Evolutionary conservation across 1,284 basidiomycete genomes (phyloP), one percentile per base, ranked within the genome.

Genomic region (Ustilago trichophora): DNA sequence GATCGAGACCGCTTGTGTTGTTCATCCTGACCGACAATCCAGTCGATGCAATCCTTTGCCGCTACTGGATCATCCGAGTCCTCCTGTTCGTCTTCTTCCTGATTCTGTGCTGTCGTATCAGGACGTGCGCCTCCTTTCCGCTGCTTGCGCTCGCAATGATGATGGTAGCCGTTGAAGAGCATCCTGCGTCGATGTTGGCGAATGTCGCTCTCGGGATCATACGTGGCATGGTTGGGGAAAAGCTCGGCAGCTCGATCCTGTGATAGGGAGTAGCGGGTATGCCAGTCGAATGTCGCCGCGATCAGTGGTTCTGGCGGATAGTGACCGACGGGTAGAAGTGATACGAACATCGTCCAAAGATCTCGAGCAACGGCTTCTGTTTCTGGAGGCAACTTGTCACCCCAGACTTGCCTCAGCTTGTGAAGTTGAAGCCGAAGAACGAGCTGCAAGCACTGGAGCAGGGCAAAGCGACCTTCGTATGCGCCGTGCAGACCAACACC

Each of bases 321-420:
- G 18, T 70, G 51, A 8, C 56, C 63, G 11, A 56, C 48, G 11
- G 63, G 56, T 4, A 64, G 44, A 8, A 49, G 51, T 1, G 73
- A 72, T 12, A 76, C 63, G 29, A 66, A 68, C 50, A 76, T 60
- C 12, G 75, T 53, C 75, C 75, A 77, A 0, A 76, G 57, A 19
- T 77, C 75, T 15, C 73, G 65, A n/a, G 73, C 72, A 2, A 74
- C 49, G 4, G 66, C 57, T 52, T 77, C 75, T 15, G 72, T 55
- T 29, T 69, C 62, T 19, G 33, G 44, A 0, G 76, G 76, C 21
- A 77, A 35, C 21, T 44, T 59, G 24, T 63, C 53, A 2, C 49
- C 52, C 60, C 70, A 72, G 2, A 59, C 26, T 6, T 59, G 38
- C 3, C 50, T 40, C 12, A 78, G 59, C 10, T 56, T 58, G 11